These are phyloP conservation scores for Hypomyces perniciosus DNA, from an alignment of 2,329 filamentous ascomycete genomes.

Conservation along the genomic window DNA sequence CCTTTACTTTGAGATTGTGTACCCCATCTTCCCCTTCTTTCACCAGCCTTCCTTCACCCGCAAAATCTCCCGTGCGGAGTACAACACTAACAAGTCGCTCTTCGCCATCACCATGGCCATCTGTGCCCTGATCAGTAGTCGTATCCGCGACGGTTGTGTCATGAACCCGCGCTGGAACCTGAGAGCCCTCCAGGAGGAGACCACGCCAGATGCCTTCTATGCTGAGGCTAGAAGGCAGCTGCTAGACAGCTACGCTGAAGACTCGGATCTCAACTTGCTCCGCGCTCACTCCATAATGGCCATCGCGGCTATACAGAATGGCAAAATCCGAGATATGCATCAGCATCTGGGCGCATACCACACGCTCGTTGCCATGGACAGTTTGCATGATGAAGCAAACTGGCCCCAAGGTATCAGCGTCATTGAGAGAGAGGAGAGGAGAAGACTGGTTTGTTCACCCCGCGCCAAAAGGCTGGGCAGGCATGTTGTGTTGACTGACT, in stretches of 20 bases:
- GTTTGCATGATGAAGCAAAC: slow-evolving; percentile 46
- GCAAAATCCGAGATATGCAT: slow-evolving; percentile 43
- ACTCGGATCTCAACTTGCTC: slow-evolving; percentile 13
- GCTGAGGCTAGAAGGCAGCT: slow-evolving; percentile 16
- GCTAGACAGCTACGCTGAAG: slow-evolving; percentile 1
- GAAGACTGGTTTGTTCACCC: slow-evolving; percentile 32
- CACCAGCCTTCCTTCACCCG: slow-evolving; percentile 38
- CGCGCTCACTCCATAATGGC: slow-evolving; percentile 38
- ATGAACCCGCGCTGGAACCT: slow-evolving; percentile 33
- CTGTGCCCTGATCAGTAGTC: slow-evolving; percentile 42
- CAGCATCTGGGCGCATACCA: slow-evolving; percentile 45
- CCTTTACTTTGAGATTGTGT: slow-evolving; percentile 48
- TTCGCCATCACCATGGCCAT: slow-evolving; percentile 47
- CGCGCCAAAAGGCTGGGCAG: slow-evolving; percentile 3
- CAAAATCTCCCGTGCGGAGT: slow-evolving; percentile 35
- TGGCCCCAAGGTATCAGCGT: slow-evolving; percentile 42
- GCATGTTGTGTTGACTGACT: neutral
- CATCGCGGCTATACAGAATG: slow-evolving; percentile 45
- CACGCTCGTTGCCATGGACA: slow-evolving; percentile 41
- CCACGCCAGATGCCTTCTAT: slow-evolving; percentile 18
- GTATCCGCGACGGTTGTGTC: slow-evolving; percentile 44
- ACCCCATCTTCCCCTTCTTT: slow-evolving; percentile 48
- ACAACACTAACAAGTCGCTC: slow-evolving; percentile 35
- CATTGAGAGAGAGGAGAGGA: slow-evolving; percentile 42
- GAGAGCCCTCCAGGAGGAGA: slow-evolving; percentile 20